Conservation (phyloP, 371 early-diverging fungal species). For the Haplosporangium sp. region DNA sequence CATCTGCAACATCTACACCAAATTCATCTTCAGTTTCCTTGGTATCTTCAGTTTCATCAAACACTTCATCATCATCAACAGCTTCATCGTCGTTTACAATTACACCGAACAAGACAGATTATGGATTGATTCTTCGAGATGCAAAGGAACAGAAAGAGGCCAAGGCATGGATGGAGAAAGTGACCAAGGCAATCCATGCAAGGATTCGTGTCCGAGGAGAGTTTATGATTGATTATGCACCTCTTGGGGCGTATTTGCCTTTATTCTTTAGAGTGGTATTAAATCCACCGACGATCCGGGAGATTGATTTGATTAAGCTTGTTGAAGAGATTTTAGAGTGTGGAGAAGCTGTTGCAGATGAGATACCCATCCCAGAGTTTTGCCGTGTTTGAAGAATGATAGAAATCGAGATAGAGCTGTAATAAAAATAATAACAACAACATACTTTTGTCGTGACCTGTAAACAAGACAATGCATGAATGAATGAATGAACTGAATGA, state of each 20-base stretch:
- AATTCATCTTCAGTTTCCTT: conserved; percentile 33
- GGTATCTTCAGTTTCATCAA: conserved; percentile 25
- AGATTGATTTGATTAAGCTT: conserved; percentile 64
- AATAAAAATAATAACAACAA: neutral
- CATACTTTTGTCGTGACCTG: too few relatives aligned
- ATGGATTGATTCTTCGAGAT: conserved; percentile 28
- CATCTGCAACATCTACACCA: conserved; percentile 15
- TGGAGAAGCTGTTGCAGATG: conserved; percentile 25
- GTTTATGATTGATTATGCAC: conserved; percentile 77
- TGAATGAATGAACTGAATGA: too few relatives aligned
- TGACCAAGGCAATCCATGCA: conserved; percentile 67
- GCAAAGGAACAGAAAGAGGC: conserved; percentile 48
- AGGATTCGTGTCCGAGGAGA: conserved; percentile 64
- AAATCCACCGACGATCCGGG: conserved; percentile 73
- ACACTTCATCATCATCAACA: conserved; percentile 31
- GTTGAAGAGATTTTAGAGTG: conserved; percentile 65
- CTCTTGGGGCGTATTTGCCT: conserved; percentile 63
- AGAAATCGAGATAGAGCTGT: neutral
- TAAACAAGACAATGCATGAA: too few relatives aligned
- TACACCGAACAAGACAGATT: neutral
- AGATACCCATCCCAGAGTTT: conserved; percentile 33
- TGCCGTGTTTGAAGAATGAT: conserved; percentile 14
- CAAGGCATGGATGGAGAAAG: conserved; percentile 56
- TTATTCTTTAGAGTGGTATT: conserved; percentile 80
- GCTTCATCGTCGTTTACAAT: neutral